Base-by-base conservation (phyloP, 1,139 yeast species). In the Taphrina communis region DNA sequence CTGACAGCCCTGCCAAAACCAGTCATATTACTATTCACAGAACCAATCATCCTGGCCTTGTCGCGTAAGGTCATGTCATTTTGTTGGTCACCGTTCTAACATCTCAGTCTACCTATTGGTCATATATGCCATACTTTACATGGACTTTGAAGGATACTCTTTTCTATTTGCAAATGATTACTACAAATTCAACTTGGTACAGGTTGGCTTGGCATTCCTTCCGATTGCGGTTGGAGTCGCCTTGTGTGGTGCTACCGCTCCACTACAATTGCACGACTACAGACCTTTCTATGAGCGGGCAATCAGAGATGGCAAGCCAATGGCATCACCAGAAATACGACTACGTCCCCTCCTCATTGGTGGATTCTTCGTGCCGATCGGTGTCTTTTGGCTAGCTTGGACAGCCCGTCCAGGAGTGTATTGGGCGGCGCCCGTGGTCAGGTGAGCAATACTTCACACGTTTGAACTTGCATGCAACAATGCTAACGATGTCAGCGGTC, bases 381-480 rank as follows among this genome's bases (percentile, higher is more conserved):
- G 90, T 0, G 81, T 89, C 70, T 89, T 90, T 78, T 89, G 95
- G 95, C 81, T 89, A 71, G 96, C 88, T 14, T 89, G 96, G 96
- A 83, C 93, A 25, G 53, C 3, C 84, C 90, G 58, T 19, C 58
- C 58, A 1, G 58, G 58, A 19, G 58, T 53, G 1, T 53, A 53
- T 35, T 53, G 58, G 58, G 42, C 58, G 2, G 58, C 58, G 12
- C 58, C 58, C 11, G 58, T 53, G 17, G 58, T 53, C 42, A 53
- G 58, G 58, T 53, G 6, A 53, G 35, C 55, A 3, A 25, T 1
- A 46, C n/a, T 17, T 46, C 1, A 25, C 31, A 25, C 4, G 4
- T 25, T 25, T 25, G 1, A 4, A 1, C 31, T 1, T 25, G 0
- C 1, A 17, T 1, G n/a, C 25, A 39, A 6, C 42, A 51, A 6